Percentiles rank a stretch among this genome's conserved stretches.
These are phyloP conservation scores for Suillus brevipes DNA, from an alignment of 768 basidiomycete genomes.

Conservation along the genomic window DNA sequence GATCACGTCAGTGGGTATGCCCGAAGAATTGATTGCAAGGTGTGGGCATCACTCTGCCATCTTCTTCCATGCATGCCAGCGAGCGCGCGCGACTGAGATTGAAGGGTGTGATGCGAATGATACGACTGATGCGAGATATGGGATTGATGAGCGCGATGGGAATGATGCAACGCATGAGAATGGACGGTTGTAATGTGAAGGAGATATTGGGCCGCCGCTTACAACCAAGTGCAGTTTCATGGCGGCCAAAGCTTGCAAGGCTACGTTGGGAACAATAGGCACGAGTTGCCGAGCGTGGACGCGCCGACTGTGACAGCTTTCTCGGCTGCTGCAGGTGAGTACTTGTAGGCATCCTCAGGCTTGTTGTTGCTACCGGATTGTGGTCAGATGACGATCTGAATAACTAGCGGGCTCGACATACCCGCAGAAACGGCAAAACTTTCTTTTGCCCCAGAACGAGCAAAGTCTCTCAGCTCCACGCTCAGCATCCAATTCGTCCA, in stretches of 20 bases:
- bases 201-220: conserved; percentile 30
- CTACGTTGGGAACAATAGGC: too few relatives aligned
- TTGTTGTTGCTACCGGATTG: conserved; percentile 71
- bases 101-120: conserved; percentile 32
- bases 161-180: conserved; percentile 35
- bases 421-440: conserved; percentile 97
- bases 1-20: too few relatives aligned
- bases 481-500: conserved; percentile 8
- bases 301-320: conserved; percentile 95
- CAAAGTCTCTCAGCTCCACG: too few relatives aligned
- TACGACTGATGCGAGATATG: conserved; percentile 27
- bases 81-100: conserved; percentile 29
- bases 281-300: conserved; percentile 54
- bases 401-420: conserved; percentile 33
- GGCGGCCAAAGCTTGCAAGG: too few relatives aligned
- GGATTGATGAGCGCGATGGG: conserved; percentile 35
- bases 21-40: too few relatives aligned
- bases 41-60: too few relatives aligned
- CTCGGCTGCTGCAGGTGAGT: conserved; percentile 88
- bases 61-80: conserved; percentile 30
- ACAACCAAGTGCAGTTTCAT: background rate
- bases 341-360: too few relatives aligned
- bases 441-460: too few relatives aligned
- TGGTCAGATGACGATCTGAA: background rate
- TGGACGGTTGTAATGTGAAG: conserved; percentile 53